A percentile compares a stretch with the other conserved stretches of the same genome.
Conservation (phyloP, 768 basidiomycete genomes). For the Psilocybe sp. region DNA sequence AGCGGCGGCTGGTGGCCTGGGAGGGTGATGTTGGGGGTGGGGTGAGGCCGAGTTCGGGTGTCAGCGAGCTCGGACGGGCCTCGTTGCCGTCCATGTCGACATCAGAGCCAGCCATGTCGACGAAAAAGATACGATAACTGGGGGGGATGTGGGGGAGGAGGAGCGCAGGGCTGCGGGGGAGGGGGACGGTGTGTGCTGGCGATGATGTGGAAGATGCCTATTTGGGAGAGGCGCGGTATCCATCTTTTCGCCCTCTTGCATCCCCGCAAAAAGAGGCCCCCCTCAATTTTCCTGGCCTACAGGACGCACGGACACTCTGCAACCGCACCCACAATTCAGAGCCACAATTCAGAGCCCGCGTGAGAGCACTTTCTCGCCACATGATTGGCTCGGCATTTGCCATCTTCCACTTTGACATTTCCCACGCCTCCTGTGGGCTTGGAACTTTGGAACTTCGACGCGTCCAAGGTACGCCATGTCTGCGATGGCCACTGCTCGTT, state of each 20-base stretch:
- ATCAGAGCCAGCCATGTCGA: conserved; percentile 21
- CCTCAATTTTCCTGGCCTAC: conserved; percentile 19
- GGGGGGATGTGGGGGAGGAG: not conserved
- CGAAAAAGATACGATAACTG: not conserved
- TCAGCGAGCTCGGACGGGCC: not conserved
- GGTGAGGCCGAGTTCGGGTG: conserved; percentile 1
- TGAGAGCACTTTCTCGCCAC: conserved; percentile 16
- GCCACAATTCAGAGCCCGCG: conserved; percentile 17
- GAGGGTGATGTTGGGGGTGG: conserved; percentile 10
- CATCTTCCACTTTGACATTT: conserved; percentile 31
- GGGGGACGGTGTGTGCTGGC: conserved; percentile 9
- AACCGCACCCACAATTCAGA: conserved; percentile 1
- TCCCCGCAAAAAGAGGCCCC: conserved; percentile 9
- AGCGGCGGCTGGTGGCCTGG: conserved; percentile 15
- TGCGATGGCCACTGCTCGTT: not conserved
- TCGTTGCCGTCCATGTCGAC: conserved; percentile 20
- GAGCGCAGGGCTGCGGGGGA: conserved; percentile 6
- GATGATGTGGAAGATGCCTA: conserved; percentile 23
- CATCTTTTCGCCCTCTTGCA: conserved; percentile 9
- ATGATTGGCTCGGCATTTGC: conserved; percentile 37
- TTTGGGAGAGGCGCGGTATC: conserved; percentile 12
- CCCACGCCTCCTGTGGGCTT: not conserved
- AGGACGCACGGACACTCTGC: conserved; percentile 25
- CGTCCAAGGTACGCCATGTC: not conserved
- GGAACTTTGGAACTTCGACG: not conserved